A percentile compares a stretch with the other conserved stretches of the same genome.
Conservation (phyloP, 371 early-diverging fungal species). For the Mitosporidium daphniae region DNA sequence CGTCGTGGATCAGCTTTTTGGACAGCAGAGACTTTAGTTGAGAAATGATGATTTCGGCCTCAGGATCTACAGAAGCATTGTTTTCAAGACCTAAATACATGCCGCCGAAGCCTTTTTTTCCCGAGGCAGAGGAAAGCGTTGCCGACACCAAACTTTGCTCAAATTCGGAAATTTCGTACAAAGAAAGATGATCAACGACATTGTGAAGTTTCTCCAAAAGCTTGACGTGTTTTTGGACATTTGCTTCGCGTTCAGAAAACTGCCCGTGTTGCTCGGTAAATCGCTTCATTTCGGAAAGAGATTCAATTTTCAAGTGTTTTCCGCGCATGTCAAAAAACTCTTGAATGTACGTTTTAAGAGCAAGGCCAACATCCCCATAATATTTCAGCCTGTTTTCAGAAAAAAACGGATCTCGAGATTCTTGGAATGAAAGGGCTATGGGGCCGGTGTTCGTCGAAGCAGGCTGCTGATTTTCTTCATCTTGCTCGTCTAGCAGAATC, state of each 20-base stretch:
- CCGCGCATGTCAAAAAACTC: constrained; percentile 41
- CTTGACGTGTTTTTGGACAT: constrained; percentile 78
- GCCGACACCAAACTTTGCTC: constrained; percentile 75
- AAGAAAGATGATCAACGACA: constrained; percentile 20
- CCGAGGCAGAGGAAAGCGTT: too few species aligned
- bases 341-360: constrained; percentile 58
- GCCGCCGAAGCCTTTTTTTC: too few species aligned
- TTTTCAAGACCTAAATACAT: too few species aligned
- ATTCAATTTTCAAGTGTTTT: constrained; percentile 52
- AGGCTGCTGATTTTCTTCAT: constrained; percentile 15
- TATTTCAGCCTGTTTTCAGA: constrained; percentile 45
- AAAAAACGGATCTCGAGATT: constrained; percentile 48
- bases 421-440: constrained; percentile 38
- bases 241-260: constrained; percentile 54
- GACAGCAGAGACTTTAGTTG: too few species aligned
- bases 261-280: constrained; percentile 89
- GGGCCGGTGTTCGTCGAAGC: constrained; percentile 25
- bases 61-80: too few species aligned
- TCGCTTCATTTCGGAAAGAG: constrained; percentile 73
- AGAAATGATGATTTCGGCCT: too few species aligned
- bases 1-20: too few species aligned
- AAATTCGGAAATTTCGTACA: constrained; percentile 48
- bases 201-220: constrained; percentile 55
- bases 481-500: constrained; percentile 34
- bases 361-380: constrained; percentile 60